Base-by-base conservation (phyloP, 1,284 basidiomycete genomes). In the Meripilus lineatus region DNA sequence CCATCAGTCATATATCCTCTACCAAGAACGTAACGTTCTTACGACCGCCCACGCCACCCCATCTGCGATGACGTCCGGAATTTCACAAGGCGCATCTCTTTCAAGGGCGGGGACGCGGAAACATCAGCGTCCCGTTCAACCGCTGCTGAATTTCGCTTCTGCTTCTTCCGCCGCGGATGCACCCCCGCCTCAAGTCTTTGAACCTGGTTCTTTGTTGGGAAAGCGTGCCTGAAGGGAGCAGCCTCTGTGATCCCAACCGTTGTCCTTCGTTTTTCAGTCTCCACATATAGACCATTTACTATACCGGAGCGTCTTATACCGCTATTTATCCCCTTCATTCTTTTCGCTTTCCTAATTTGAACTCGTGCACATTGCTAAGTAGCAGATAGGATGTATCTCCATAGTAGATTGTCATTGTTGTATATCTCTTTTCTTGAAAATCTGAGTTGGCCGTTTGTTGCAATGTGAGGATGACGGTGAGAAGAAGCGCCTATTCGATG, bases 11-110 rank as follows among this genome's bases (percentile, higher is more conserved):
- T 89, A 88, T 57, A 79, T 89, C 41, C 70, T 89, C 18, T 74
- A 83, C 55, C 86, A 89, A 63, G 88, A 89, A 58, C 77, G 80
- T 40, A 74, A 83, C 46, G 71, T 87, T 15, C 68, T 89, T 13
- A 81, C 81, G 52, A 55, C 42, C 13, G 51, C 59, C 18, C n/a
- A 8, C n/a, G 28, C 28, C 10, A 72, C 70, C 48, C 62, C 70
- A 1, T 70, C 69, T 48, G 58, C 68, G 13, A 43, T 50, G 5
- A 57, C 53, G 24, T 47, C 41, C 17, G 36, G 50, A 32, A n/a
- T n/a, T n/a, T n/a, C n/a, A n/a, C n/a, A n/a, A n/a, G 50, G 51
- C 15, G 50, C 54, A 2, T 50, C 51, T 17, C 62, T 77, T 15
- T 64, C 71, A 28, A 72, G 77, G 22, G 58, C 73, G 3, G 65